Base-by-base conservation (phyloP, 2,329 filamentous ascomycete genomes). In the Camptophora hylomeconis region DNA sequence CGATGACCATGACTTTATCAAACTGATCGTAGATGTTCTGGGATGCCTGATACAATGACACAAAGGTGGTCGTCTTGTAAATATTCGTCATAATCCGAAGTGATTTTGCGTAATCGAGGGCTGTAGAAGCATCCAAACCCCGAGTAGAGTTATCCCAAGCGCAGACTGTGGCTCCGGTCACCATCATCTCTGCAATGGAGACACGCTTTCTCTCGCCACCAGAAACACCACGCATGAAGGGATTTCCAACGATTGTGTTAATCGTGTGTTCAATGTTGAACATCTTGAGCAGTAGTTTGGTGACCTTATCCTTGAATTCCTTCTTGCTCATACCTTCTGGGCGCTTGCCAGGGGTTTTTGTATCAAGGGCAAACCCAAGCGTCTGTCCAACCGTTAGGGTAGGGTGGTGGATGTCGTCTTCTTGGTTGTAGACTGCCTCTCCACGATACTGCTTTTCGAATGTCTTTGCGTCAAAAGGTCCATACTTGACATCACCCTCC, bases 241-340 rank as follows among this genome's bases (percentile, higher is more conserved):
- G 69, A 38, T 89, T 79, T 5, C 86, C 86, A 15, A 93, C 82
- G 17, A 87, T 72, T 0, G 86, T 94, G 49, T 84, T 70, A 28
- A 72, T 69, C 0, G 83, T 92, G 52, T 93, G 83, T 51, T 86
- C 79, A 30, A 93, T 92, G 49, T 87, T 89, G 63, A 93, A 92
- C 80, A 92, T 89, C 47, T 81, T 82, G 28, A 93, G 62, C 35
- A 93, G 63, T 45, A 77, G 70, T 11, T 72, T 66, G 36, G 86
- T 61, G 33, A 92, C 73, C 42, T 74, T 72, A 27, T 79, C 65
- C 58, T 86, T 86, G 60, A 87, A 87, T 10, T 79, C 74, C 5
- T 56, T 51, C 50, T 80, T 79, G 20, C 69, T 74, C 42, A 89
- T 67, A 13, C 80, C 81, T 3, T 66, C 70, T 1, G 81, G 80